Conservation (phyloP, 2,329 filamentous ascomycete genomes). For the Chaetomium strumarium region DNA sequence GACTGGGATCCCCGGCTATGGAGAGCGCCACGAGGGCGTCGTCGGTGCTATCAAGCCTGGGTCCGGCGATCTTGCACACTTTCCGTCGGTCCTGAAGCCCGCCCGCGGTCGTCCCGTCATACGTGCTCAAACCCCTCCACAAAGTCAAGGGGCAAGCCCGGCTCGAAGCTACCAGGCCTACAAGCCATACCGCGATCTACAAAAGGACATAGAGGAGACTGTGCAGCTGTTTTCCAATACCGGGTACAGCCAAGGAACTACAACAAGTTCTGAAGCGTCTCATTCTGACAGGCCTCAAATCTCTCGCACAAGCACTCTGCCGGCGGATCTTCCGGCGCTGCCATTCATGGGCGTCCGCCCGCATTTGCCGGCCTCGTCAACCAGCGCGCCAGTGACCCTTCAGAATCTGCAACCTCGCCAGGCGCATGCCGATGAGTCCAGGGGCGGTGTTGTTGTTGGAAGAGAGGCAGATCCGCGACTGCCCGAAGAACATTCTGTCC, state of each 20-base stretch:
- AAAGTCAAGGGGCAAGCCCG: slow-evolving; percentile 11
- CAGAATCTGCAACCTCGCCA: not conserved
- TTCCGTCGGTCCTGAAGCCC: slow-evolving; percentile 29
- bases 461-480: slow-evolving; percentile 1
- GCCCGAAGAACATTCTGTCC: slow-evolving; percentile 5
- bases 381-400: slow-evolving; percentile 7
- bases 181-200: slow-evolving; percentile 16
- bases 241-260: slow-evolving; percentile 4
- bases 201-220: slow-evolving; percentile 18
- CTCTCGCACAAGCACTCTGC: slow-evolving; percentile 24
- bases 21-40: slow-evolving; percentile 7
- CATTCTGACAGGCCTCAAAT: slow-evolving; percentile 4
- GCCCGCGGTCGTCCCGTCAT: slow-evolving; percentile 23
- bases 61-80: slow-evolving; percentile 16
- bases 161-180: slow-evolving; percentile 16
- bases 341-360: slow-evolving; percentile 21
- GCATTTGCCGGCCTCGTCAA: slow-evolving; percentile 2
- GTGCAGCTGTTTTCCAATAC: slow-evolving; percentile 15
- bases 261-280: not conserved
- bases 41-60: not conserved
- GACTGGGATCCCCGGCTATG: not conserved
- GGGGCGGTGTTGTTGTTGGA: not conserved
- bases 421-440: not conserved
- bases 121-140: slow-evolving; percentile 9
- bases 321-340: slow-evolving; percentile 21